Evolutionary conservation across 768 basidiomycete species (phyloP).

Genomic region (Tulasnella sp.): DNA sequence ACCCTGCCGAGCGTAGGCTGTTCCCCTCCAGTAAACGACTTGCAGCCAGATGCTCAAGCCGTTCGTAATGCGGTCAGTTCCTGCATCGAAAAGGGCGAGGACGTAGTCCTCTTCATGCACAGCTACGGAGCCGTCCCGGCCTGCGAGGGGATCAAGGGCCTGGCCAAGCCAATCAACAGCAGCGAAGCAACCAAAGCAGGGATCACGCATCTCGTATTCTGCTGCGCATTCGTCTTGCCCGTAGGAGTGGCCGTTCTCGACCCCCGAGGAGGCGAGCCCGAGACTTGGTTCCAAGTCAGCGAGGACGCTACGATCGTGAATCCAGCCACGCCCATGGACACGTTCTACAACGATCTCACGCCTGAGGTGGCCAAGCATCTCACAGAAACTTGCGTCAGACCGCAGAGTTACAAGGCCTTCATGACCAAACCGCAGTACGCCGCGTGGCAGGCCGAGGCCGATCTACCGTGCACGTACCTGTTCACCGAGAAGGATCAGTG

Average conservation of each 20-base stretch:
- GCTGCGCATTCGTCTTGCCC: neutral
- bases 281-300: neutral
- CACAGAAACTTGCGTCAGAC: neutral
- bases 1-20: slow-evolving; percentile 2
- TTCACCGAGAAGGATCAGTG: neutral
- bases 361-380: neutral
- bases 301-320: neutral
- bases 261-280: neutral
- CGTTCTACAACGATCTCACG: slow-evolving; percentile 4
- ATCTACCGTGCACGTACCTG: neutral
- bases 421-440: neutral
- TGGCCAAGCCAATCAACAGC: neutral
- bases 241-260: neutral
- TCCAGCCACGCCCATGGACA: neutral
- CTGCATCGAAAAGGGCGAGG: neutral
- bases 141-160: neutral
- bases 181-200: neutral
- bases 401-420: neutral
- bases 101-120: slow-evolving; percentile 1
- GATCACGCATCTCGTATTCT: neutral
- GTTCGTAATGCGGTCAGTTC: neutral
- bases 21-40: neutral
- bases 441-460: neutral
- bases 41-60: neutral
- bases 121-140: slow-evolving; percentile 6